Evolutionary conservation across 2,329 filamentous ascomycete genomes (phyloP).

Genomic region (Immersiporthe knoxdaviesiana): DNA sequence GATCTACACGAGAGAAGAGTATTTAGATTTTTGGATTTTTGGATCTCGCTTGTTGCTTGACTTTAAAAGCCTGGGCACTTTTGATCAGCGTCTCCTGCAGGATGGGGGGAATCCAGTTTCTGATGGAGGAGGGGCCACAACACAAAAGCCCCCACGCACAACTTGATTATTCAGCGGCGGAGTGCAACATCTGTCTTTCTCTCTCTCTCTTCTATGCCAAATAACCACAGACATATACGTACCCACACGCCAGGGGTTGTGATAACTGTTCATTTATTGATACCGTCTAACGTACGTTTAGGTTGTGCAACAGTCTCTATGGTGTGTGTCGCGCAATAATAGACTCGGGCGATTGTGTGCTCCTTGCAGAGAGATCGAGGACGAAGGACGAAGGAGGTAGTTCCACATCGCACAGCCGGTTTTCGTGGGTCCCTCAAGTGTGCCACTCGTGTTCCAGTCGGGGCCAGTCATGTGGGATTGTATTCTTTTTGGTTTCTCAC

Average conservation of each 20-base stretch:
- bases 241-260: neutral
- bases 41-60: neutral
- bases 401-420: neutral
- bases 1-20: neutral
- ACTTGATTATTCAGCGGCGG: too few relatives aligned
- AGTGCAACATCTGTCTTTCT: too few relatives aligned
- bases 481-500: neutral
- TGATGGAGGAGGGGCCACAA: neutral
- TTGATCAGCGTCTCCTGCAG: neutral
- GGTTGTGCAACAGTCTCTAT: neutral
- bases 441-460: neutral
- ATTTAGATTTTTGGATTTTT: neutral
- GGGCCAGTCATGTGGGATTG: neutral
- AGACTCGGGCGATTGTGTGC: neutral
- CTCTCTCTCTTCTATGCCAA: neutral
- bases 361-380: neutral
- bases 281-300: neutral
- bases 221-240: too few relatives aligned
- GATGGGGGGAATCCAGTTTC: neutral
- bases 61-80: neutral
- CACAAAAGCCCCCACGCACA: neutral
- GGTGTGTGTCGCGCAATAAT: neutral
- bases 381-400: neutral
- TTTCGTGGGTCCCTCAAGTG: neutral
- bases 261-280: too few relatives aligned